phyloP scores from a whole-genome alignment of 1,284 basidiomycete species.

The Trichosporon inkin region DNA sequence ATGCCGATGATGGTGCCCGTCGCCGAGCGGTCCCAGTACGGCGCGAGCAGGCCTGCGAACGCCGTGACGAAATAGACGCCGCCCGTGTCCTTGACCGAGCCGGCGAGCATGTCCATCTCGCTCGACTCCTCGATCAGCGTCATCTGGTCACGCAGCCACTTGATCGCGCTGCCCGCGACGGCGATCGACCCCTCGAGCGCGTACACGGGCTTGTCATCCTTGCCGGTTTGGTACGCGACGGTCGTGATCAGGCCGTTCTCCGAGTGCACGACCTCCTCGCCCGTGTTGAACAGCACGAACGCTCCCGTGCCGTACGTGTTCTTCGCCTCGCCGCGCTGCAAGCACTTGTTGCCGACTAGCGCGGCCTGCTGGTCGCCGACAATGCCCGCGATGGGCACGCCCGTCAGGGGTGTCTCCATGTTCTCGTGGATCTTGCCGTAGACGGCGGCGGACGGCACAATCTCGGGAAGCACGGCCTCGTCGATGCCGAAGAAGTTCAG shows the following conservation, averaged over 20 bases:
- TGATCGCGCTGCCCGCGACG: slow-evolving; percentile 90
- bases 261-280: slow-evolving; percentile 77
- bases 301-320: slow-evolving; percentile 95
- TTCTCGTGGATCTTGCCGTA: slow-evolving; percentile 67
- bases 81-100: slow-evolving; percentile 71
- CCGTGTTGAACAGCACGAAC: slow-evolving; percentile 88
- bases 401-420: slow-evolving; percentile 63
- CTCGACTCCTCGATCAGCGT: slow-evolving; percentile 70
- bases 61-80: slow-evolving; percentile 98
- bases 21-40: slow-evolving; percentile 52
- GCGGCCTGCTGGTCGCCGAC: slow-evolving; percentile 97
- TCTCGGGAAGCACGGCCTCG: slow-evolving; percentile 71
- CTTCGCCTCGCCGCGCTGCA: slow-evolving; percentile 79
- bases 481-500: slow-evolving; percentile 85
- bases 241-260: slow-evolving; percentile 84
- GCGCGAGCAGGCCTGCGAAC: slow-evolving; percentile 85
- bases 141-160: slow-evolving; percentile 92
- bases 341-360: slow-evolving; percentile 91
- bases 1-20: slow-evolving; percentile 54
- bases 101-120: slow-evolving; percentile 83
- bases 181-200: slow-evolving; percentile 93
- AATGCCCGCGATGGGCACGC: slow-evolving; percentile 81
- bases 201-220: slow-evolving; percentile 73
- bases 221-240: slow-evolving; percentile 79
- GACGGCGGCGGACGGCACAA: slow-evolving; percentile 87